These are phyloP conservation scores for Nemania diffusa DNA, from an alignment of 2,329 filamentous ascomycete genomes.

Conservation along the genomic window DNA sequence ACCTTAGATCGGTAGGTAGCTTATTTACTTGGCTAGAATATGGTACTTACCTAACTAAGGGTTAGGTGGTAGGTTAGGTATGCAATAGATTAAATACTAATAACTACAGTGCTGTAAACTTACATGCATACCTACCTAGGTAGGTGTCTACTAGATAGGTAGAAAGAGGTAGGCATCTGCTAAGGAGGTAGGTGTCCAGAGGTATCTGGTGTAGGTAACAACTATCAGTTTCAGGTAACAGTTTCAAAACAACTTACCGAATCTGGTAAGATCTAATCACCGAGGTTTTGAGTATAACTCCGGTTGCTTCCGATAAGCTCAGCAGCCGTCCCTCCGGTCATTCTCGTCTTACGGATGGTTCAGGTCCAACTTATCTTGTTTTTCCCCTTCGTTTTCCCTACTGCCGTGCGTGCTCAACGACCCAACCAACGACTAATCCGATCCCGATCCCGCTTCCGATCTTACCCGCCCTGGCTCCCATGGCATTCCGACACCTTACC, in stretches of 20 bases:
- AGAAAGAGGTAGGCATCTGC: no score
- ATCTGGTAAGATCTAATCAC: constrained; percentile 30
- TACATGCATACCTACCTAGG: no score
- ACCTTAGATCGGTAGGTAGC: no score
- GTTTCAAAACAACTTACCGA: constrained; percentile 15
- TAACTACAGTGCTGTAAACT: no score
- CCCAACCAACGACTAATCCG: constrained; percentile 13
- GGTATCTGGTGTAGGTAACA: no score
- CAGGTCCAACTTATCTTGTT: background rate
- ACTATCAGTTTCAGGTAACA: no score
- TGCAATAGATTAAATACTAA: background rate
- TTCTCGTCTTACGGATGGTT: constrained; percentile 10
- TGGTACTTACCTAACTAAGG: no score
- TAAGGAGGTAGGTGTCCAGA: no score
- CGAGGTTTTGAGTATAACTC: constrained; percentile 16
- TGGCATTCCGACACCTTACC: constrained; percentile 22
- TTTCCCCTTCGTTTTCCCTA: background rate
- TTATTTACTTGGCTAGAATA: no score
- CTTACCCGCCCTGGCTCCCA: constrained; percentile 4
- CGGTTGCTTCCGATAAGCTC: constrained; percentile 18
- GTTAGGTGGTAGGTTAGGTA: background rate
- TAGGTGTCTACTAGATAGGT: no score
- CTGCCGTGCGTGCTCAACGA: background rate
- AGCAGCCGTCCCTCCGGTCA: background rate
- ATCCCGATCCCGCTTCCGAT: constrained; percentile 4